These are phyloP conservation scores for Hericium rajendrae DNA, from an alignment of 768 basidiomycete genomes.

Conservation along the genomic window DNA sequence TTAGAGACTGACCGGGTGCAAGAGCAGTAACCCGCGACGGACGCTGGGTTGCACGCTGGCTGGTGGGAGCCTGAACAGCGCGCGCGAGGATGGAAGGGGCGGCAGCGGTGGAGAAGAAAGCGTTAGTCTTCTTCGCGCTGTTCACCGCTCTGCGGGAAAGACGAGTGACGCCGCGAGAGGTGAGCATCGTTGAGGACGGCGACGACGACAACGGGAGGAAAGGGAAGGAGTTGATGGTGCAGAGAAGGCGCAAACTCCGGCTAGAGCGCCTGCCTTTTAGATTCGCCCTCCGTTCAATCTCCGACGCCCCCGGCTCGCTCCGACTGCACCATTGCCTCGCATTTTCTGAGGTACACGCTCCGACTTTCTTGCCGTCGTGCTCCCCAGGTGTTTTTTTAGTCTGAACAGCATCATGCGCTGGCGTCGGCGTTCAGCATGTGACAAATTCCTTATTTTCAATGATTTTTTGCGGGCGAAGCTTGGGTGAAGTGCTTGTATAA, in stretches of 20 bases:
- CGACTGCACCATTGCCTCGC: not conserved
- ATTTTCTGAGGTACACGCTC: too few relatives aligned
- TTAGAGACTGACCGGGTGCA: slow-evolving; percentile 40
- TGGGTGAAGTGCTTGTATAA: too few relatives aligned
- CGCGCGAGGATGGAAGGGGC: slow-evolving; percentile 43
- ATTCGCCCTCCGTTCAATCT: slow-evolving; percentile 1
- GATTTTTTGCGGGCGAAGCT: too few relatives aligned
- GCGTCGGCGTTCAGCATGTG: too few relatives aligned
- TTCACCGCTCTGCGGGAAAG: slow-evolving; percentile 78
- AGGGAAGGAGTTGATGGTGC: slow-evolving; percentile 16
- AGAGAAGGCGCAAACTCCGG: not conserved
- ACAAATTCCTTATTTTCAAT: too few relatives aligned
- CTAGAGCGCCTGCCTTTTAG: not conserved
- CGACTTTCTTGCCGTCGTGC: too few relatives aligned
- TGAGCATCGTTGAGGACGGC: slow-evolving; percentile 59
- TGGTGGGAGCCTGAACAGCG: slow-evolving; percentile 34
- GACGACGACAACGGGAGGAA: slow-evolving; percentile 15
- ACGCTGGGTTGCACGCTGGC: slow-evolving; percentile 31
- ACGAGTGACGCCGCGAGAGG: slow-evolving; percentile 79
- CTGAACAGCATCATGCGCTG: too few relatives aligned
- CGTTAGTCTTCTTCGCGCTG: slow-evolving; percentile 63
- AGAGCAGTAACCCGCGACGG: slow-evolving; percentile 39
- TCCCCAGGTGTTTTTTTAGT: too few relatives aligned
- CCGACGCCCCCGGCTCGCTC: not conserved
- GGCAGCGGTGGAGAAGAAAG: slow-evolving; percentile 69